Conservation (phyloP, 352 stramenopile species). For the Phytophthora pini region DNA sequence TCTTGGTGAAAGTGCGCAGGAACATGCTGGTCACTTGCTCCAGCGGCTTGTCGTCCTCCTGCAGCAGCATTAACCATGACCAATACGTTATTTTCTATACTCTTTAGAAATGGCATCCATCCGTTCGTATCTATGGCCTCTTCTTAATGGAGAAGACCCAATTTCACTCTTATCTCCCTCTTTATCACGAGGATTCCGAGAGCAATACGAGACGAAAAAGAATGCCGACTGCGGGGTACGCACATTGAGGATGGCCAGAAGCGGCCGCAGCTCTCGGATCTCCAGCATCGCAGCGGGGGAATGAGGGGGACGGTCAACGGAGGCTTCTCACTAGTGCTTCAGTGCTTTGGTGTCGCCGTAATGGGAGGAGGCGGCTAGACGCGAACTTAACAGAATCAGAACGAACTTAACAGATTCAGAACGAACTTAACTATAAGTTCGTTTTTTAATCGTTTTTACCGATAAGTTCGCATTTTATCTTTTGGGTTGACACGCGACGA, state of each 20-base stretch:
- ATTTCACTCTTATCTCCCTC: neutral
- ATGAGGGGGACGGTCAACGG: slow-evolving; percentile 11
- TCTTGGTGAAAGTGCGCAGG: slow-evolving; percentile 85
- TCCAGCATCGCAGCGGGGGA: slow-evolving; percentile 64
- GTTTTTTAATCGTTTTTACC: neutral
- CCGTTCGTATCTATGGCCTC: slow-evolving; percentile 18
- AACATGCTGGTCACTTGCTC: slow-evolving; percentile 78
- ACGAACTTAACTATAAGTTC: slow-evolving; percentile 14
- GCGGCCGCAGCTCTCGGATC: slow-evolving; percentile 78
- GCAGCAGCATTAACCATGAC: neutral
- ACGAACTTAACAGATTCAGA: neutral
- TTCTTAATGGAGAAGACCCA: neutral
- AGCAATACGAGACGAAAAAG: neutral
- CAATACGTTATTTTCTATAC: neutral
- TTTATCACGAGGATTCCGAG: neutral
- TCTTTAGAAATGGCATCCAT: slow-evolving; percentile 14
- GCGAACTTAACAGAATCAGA: slow-evolving; percentile 11
- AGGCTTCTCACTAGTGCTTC: slow-evolving; percentile 20
- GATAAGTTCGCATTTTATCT: slow-evolving; percentile 13
- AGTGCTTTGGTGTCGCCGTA: slow-evolving; percentile 3
- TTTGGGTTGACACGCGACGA: slow-evolving; percentile 15
- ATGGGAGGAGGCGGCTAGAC: slow-evolving; percentile 22
- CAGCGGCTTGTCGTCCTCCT: slow-evolving; percentile 88
- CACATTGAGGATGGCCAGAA: slow-evolving; percentile 87
- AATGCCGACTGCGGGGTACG: slow-evolving; percentile 15